phyloP scores from a whole-genome alignment of 106 monocot species.

The Apostasia shenzhenica region DNA sequence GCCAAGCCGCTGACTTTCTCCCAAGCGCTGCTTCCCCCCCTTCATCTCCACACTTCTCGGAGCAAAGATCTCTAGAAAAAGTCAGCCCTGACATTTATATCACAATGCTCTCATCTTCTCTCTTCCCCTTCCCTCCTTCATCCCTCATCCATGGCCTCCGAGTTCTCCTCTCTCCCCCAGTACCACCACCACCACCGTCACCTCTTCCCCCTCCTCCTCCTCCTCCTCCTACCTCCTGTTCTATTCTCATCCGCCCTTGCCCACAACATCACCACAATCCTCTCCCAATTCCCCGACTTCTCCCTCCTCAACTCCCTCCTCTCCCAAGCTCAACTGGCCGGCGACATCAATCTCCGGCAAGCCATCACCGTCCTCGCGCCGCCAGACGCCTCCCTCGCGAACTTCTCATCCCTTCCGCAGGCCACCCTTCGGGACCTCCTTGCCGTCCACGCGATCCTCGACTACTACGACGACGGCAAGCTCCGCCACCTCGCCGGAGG shows the following conservation, averaged over 20 bases:
- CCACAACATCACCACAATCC: slow-evolving; percentile 41
- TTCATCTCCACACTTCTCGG: too few species aligned
- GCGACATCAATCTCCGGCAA: slow-evolving; percentile 29
- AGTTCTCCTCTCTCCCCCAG: slow-evolving; percentile 6
- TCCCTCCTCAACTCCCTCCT: slow-evolving; percentile 27
- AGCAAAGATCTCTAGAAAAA: too few species aligned
- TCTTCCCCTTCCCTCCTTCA: too few species aligned
- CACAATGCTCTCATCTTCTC: too few species aligned
- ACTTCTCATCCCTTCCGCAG: slow-evolving; percentile 9
- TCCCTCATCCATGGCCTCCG: too few species aligned
- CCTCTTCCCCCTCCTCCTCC: slow-evolving; percentile 11
- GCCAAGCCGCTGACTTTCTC: too few species aligned
- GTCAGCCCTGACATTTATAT: too few species aligned
- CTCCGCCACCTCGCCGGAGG: slow-evolving; percentile 10
- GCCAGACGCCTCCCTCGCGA: slow-evolving; percentile 8
- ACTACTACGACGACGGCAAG: slow-evolving; percentile 45
- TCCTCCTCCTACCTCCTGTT: slow-evolving; percentile 28
- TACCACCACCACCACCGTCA: slow-evolving; percentile 35
- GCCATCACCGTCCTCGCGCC: slow-evolving; percentile 42
- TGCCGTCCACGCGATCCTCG: slow-evolving; percentile 41
- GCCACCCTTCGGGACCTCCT: slow-evolving; percentile 17
- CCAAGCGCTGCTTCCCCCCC: too few species aligned
- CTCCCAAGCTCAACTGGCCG: slow-evolving; percentile 25
- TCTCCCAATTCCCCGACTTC: slow-evolving; percentile 17
- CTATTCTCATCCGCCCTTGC: slow-evolving; percentile 22